Evolutionary conservation across 2,329 filamentous ascomycete species (phyloP).

Genomic region (Penicillium sp.): DNA sequence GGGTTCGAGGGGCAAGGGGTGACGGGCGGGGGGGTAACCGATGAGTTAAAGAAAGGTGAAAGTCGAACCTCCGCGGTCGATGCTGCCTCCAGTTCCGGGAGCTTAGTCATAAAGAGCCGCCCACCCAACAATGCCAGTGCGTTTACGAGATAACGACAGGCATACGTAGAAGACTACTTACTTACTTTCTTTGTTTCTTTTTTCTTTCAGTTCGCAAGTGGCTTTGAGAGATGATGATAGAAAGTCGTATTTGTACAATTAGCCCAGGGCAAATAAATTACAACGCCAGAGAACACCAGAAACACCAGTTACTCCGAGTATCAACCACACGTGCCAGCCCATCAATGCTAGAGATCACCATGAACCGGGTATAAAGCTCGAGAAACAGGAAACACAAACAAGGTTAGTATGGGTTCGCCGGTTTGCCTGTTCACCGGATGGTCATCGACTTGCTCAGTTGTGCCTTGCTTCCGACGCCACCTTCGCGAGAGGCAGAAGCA

Average conservation of each 20-base stretch:
- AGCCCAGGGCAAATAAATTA: constrained; percentile 21
- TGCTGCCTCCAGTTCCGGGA: constrained; percentile 35
- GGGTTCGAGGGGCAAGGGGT: constrained; percentile 6
- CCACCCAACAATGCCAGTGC: constrained; percentile 8
- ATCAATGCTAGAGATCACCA: constrained; percentile 25
- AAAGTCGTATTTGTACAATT: constrained; percentile 23
- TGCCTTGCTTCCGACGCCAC: constrained; percentile 75
- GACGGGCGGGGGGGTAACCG: constrained; percentile 17
- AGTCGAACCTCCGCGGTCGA: constrained; percentile 40
- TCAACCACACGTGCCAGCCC: constrained; percentile 22
- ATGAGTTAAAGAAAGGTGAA: constrained; percentile 42
- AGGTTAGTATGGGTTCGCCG: not conserved
- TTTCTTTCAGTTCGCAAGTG: no score
- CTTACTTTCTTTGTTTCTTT: no score
- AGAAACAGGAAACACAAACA: constrained; percentile 9
- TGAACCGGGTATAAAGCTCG: constrained; percentile 25
- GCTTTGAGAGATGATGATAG: not conserved
- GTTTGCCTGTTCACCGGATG: constrained; percentile 65
- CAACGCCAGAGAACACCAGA: constrained; percentile 21
- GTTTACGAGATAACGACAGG: no score
- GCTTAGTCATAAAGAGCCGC: constrained; percentile 37
- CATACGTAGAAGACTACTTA: no score
- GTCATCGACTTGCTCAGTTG: constrained; percentile 95
- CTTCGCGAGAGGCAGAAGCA: constrained; percentile 64
- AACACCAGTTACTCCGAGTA: constrained; percentile 18